phyloP scores from a whole-genome alignment of 352 stramenopile species.

The Phytophthora idaei region DNA sequence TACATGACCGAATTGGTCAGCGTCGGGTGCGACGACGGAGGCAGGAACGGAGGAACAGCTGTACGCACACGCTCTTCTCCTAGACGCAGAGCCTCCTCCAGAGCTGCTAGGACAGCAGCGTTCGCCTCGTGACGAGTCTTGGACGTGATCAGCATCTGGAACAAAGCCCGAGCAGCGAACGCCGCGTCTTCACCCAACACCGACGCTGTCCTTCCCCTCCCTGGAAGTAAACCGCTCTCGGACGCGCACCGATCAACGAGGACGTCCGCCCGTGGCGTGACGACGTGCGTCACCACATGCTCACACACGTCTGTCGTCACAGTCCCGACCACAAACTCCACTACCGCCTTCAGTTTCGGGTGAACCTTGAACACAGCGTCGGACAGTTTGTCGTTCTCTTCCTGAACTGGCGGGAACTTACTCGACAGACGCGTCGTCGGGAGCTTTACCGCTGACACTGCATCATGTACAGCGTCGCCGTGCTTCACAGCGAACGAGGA shows the following conservation, averaged over 20 bases:
- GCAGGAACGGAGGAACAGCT: conserved; percentile 41
- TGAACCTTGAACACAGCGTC: conserved; percentile 70
- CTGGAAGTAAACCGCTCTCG: conserved; percentile 28
- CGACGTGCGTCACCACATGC: conserved; percentile 50
- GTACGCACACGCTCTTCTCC: conserved; percentile 39
- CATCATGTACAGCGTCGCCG: not conserved
- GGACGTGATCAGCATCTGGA: conserved; percentile 48
- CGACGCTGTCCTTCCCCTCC: not conserved
- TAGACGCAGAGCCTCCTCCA: conserved; percentile 38
- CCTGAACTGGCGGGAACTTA: conserved; percentile 10
- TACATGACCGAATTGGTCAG: conserved; percentile 39
- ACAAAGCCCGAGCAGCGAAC: conserved; percentile 29
- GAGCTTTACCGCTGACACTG: conserved; percentile 1
- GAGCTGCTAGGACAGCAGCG: conserved; percentile 28
- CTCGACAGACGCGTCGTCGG: not conserved
- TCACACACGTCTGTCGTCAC: conserved; percentile 70
- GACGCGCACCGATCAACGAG: conserved; percentile 47
- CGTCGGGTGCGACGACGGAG: conserved; percentile 45
- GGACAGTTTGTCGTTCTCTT: conserved; percentile 45
- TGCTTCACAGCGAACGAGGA: conserved; percentile 17
- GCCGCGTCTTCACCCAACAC: conserved; percentile 9
- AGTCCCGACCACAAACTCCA: conserved; percentile 71
- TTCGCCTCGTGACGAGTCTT: conserved; percentile 36
- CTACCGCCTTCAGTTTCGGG: conserved; percentile 52
- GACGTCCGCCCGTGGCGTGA: conserved; percentile 44